Evolutionary conservation across 2,329 filamentous ascomycete genomes (phyloP), one percentile per base, ranked within the genome.

Genomic region (Microcyclospora pomicola): DNA sequence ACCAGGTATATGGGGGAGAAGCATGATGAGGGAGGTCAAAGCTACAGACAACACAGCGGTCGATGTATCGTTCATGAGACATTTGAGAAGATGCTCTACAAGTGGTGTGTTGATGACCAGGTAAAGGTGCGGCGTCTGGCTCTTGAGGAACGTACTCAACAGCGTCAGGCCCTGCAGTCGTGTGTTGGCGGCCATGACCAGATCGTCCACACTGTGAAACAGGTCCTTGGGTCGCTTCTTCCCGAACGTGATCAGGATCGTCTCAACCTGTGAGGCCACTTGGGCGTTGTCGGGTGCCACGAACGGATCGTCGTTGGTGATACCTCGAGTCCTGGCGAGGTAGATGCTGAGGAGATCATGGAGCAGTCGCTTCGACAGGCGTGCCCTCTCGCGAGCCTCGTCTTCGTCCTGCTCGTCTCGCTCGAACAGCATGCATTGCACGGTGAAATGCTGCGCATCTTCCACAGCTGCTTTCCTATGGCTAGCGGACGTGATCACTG

Each of bases 81-180:
- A 87, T 51, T 73, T 75, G 37, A 88, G 63, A 14, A 91, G 64
- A 53, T 80, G 75, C 41, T 72, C 69, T 47, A 91, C 79, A 1
- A 91, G 64, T 0, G 76, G 71, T 1, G 82, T 87, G 46, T 85
- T 71, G 5, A 82, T 61, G 28, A 86, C 73, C 31, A 78, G 68
- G 52, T 91, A 75, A 2, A 91, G 66, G 59, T 87, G 83, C 4
- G 83, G 82, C n/a, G 82, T 80, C 47, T 85, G 79, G 41, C 75
- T 72, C 45, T 79, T 73, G 29, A 91, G 71, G 46, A 85, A 87
- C 33, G 79, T 73, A 52, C 75, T 77, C 12, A 91, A 64, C 9
- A 91, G 67, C 13, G 72, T 71, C 24, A 87, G 59, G 7, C 75
- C 70, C 42, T 74, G 72, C 38, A 76, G 69, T 14, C 83, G 75